These are phyloP conservation scores for Aristolochia fimbriata DNA, from an alignment of 164 flowering plant species.

Conservation along the genomic window DNA sequence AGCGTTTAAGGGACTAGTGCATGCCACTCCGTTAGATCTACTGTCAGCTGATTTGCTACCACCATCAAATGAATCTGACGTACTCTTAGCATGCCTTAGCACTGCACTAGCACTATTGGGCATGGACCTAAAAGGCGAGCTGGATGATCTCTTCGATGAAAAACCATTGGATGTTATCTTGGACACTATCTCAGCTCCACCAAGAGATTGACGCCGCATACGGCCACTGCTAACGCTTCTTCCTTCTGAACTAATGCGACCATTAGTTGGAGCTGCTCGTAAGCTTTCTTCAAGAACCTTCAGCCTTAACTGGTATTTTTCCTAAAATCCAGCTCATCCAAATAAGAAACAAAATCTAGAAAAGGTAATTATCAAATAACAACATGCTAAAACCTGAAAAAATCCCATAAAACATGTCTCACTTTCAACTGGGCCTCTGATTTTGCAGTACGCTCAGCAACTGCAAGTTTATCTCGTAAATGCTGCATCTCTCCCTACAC, in stretches of 20 bases:
- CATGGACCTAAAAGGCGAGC: constrained; percentile 17
- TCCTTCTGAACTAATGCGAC: constrained; percentile 47
- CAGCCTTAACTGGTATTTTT: constrained; percentile 54
- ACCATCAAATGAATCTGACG: constrained; percentile 47
- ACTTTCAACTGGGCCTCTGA: constrained; percentile 73
- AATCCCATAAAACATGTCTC: constrained; percentile 3
- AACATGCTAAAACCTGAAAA: not conserved
- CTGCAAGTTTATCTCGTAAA: constrained; percentile 55
- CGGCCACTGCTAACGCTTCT: constrained; percentile 61
- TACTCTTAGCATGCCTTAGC: constrained; percentile 27
- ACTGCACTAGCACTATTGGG: constrained; percentile 23
- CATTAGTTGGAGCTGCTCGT: constrained; percentile 37
- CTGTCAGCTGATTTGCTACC: constrained; percentile 29
- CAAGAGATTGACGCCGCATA: constrained; percentile 54
- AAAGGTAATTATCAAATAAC: not conserved
- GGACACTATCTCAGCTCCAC: constrained; percentile 47
- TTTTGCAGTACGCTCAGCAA: constrained; percentile 60
- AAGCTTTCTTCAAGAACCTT: constrained; percentile 63
- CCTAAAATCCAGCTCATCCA: constrained; percentile 20
- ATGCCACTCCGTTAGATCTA: constrained; percentile 15
- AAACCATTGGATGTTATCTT: constrained; percentile 34
- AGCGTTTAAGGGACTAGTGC: constrained; percentile 6
- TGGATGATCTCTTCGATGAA: constrained; percentile 22
- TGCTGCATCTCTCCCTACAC: constrained; percentile 72
- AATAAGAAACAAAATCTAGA: not conserved